These are phyloP conservation scores for Juncus effusus DNA, from an alignment of 176 grass and related monocot species.

Conservation along the genomic window DNA sequence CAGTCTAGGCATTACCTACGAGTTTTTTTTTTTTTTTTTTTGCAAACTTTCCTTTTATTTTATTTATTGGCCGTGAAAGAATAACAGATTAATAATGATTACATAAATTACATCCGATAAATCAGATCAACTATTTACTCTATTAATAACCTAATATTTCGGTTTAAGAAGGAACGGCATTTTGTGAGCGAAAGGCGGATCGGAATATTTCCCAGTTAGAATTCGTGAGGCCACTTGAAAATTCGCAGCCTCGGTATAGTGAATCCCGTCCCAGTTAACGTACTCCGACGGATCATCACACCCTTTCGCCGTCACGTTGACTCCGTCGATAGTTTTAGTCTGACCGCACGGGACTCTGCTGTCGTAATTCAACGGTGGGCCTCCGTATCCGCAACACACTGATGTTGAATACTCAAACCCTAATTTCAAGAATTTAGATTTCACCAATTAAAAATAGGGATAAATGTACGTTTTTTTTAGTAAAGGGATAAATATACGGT, in stretches of 20 bases:
- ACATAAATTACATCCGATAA: constrained; percentile 17
- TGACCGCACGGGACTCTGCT: constrained; percentile 65
- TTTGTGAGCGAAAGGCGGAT: constrained; percentile 70
- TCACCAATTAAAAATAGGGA: not conserved
- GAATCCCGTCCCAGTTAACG: constrained; percentile 96
- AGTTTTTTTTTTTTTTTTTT: too few relatives aligned
- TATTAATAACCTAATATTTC: constrained; percentile 44
- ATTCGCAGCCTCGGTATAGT: constrained; percentile 87
- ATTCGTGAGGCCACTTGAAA: constrained; percentile 74
- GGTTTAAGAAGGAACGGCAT: constrained; percentile 87
- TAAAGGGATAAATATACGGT: too few relatives aligned
- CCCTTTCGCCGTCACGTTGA: constrained; percentile 61
- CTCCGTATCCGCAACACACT: constrained; percentile 89
- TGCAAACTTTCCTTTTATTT: constrained; percentile 13
- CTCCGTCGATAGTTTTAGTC: constrained; percentile 52
- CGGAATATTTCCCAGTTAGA: constrained; percentile 78
- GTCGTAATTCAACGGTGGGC: constrained; percentile 80
- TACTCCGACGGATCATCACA: constrained; percentile 66
- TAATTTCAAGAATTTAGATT: constrained; percentile 22
- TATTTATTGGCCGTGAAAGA: constrained; percentile 56
- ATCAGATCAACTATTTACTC: constrained; percentile 18
- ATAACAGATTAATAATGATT: constrained; percentile 24
- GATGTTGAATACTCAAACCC: constrained; percentile 65
- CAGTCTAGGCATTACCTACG: too few relatives aligned
- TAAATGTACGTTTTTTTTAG: not conserved